A percentile compares a stretch with the other conserved stretches of the same genome.
Evolutionary conservation across 148 eudicot species (phyloP).

Genomic region (Vaccinium macrocarpon): DNA sequence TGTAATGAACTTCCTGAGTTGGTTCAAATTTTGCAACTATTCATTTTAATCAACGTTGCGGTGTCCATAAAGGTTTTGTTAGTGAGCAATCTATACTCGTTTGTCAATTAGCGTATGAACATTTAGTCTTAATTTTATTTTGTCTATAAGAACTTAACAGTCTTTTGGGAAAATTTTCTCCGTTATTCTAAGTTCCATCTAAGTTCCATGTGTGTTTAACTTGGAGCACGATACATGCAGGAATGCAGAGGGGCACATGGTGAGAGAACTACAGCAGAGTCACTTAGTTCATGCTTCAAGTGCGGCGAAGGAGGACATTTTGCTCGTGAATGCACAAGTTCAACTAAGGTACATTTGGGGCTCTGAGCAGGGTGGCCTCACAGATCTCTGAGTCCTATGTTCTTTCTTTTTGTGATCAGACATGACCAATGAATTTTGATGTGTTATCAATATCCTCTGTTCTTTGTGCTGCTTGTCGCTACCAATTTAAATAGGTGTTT

Average conservation of each 20-base stretch:
- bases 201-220: slow-evolving; percentile 1
- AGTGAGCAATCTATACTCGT: background rate
- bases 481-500: background rate
- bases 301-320: slow-evolving; percentile 50
- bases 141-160: background rate
- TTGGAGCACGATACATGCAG: slow-evolving; percentile 26
- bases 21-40: background rate
- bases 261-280: slow-evolving; percentile 41
- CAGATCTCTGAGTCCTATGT: background rate
- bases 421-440: background rate
- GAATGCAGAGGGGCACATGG: slow-evolving; percentile 36
- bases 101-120: background rate
- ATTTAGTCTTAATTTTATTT: background rate
- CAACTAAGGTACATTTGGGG: slow-evolving; percentile 23
- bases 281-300: slow-evolving; percentile 55
- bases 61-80: too few species aligned
- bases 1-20: background rate
- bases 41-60: background rate
- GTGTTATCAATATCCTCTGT: background rate
- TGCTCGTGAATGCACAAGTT: slow-evolving; percentile 22
- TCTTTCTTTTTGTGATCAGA: background rate
- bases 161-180: slow-evolving; percentile 10
- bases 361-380: slow-evolving; percentile 9
- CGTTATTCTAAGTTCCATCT: background rate
- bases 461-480: background rate